phyloP scores from a whole-genome alignment of 2,329 filamentous ascomycete genomes.

The Hymenoscyphus repandus region DNA sequence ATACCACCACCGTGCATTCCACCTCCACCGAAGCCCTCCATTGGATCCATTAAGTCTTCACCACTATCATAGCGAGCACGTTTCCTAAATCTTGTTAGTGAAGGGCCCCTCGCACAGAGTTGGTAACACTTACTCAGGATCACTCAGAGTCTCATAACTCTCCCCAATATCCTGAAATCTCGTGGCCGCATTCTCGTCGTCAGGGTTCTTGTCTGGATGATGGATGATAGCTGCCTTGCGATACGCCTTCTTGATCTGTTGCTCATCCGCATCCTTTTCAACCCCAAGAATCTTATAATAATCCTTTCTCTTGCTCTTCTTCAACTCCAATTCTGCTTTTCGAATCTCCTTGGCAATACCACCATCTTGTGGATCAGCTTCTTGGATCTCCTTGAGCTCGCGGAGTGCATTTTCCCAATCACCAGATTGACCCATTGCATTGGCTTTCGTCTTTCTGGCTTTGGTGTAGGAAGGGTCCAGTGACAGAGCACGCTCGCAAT shows the following conservation, averaged over 20 bases:
- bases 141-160: conserved; percentile 92
- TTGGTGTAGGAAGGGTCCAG: conserved; percentile 84
- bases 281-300: conserved; percentile 97
- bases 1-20: conserved; percentile 46
- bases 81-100: conserved; percentile 56
- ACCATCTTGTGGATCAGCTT: conserved; percentile 76
- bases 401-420: conserved; percentile 89
- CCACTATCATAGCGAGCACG: conserved; percentile 87
- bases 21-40: conserved; percentile 65
- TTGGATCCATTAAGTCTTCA: conserved; percentile 81
- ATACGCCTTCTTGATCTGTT: conserved; percentile 94
- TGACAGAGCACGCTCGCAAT: conserved; percentile 78
- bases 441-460: conserved; percentile 89
- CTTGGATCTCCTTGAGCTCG: conserved; percentile 82
- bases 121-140: conserved; percentile 69
- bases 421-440: conserved; percentile 77
- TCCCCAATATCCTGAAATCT: conserved; percentile 98
- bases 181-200: conserved; percentile 75
- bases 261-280: conserved; percentile 76
- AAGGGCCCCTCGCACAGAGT: conserved; percentile 4
- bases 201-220: conserved; percentile 96
- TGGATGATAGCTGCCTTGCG: conserved; percentile 89
- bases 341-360: conserved; percentile 79
- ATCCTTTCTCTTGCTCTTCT: conserved; percentile 96
- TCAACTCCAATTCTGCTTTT: conserved; percentile 87